These are phyloP conservation scores for Pythium scleroteichum DNA, from an alignment of 352 stramenopile genomes.

Conservation along the genomic window DNA sequence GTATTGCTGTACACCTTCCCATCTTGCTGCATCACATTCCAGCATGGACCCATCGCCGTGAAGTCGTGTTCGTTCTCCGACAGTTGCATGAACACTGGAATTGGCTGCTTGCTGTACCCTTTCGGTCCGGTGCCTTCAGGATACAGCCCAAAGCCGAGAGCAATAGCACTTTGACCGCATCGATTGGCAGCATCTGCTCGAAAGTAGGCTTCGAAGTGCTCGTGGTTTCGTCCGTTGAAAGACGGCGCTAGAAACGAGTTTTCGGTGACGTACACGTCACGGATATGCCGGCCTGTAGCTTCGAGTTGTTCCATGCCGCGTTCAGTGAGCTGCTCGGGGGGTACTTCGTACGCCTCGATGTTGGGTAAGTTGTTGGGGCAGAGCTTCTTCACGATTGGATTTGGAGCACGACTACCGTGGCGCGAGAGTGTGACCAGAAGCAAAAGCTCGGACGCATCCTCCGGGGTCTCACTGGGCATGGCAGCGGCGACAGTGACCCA, in stretches of 20 bases:
- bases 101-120: constrained; percentile 59
- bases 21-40: constrained; percentile 54
- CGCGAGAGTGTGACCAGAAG: constrained; percentile 64
- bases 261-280: constrained; percentile 66
- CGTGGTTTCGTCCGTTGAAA: constrained; percentile 60
- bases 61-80: constrained; percentile 83
- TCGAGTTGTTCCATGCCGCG: constrained; percentile 75
- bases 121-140: constrained; percentile 61
- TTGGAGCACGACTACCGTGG: constrained; percentile 72
- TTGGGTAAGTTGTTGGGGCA: constrained; percentile 72
- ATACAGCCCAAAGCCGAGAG: constrained; percentile 71
- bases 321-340: constrained; percentile 74
- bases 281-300: constrained; percentile 56
- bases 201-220: constrained; percentile 76
- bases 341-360: constrained; percentile 56
- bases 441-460: constrained; percentile 12
- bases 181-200: constrained; percentile 65
- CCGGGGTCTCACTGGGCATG: neutral
- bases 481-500: neutral
- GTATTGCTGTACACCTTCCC: constrained; percentile 46
- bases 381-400: constrained; percentile 55
- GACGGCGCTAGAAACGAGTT: constrained; percentile 64
- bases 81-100: constrained; percentile 79
- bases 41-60: constrained; percentile 68
- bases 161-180: constrained; percentile 70